Conservation (phyloP, 345 rosid species). For the Euphorbia pulcherrima region DNA sequence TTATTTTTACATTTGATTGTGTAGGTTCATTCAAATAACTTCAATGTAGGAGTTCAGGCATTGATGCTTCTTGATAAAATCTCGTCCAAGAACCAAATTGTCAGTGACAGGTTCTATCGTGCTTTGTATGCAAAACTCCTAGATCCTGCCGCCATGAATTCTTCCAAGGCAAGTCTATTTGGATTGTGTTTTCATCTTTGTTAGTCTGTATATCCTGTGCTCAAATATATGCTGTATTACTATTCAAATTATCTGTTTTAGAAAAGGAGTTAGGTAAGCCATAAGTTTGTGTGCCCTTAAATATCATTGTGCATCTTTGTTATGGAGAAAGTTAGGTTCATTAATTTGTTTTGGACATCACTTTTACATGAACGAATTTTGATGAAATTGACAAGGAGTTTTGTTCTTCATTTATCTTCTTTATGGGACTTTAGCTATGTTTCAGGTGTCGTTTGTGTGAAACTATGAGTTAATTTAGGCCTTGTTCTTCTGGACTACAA, state of each 20-base stretch:
- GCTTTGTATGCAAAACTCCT: constrained; percentile 88
- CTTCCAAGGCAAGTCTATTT: constrained; percentile 72
- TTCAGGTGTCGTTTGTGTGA: not conserved
- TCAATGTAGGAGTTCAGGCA: constrained; percentile 91
- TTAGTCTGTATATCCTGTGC: not conserved
- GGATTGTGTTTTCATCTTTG: not conserved
- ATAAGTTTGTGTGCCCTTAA: not conserved
- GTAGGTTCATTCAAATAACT: constrained; percentile 91
- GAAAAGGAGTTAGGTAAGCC: not conserved
- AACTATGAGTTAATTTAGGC: too few species aligned
- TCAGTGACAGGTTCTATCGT: constrained; percentile 89
- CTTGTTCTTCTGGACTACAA: too few species aligned
- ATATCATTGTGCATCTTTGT: not conserved
- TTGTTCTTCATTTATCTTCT: not conserved
- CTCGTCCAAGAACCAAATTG: constrained; percentile 90
- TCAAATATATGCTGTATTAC: not conserved
- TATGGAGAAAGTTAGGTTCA: not conserved
- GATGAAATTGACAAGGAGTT: not conserved
- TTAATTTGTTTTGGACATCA: not conserved
- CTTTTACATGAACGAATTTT: not conserved
- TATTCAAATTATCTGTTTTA: not conserved
- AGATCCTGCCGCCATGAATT: constrained; percentile 84
- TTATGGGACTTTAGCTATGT: constrained; percentile 1
- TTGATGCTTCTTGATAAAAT: constrained; percentile 95
- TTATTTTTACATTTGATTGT: constrained; percentile 19